Evolutionary conservation across 441 rosid species (phyloP).

Genomic region (Sinapis alba): DNA sequence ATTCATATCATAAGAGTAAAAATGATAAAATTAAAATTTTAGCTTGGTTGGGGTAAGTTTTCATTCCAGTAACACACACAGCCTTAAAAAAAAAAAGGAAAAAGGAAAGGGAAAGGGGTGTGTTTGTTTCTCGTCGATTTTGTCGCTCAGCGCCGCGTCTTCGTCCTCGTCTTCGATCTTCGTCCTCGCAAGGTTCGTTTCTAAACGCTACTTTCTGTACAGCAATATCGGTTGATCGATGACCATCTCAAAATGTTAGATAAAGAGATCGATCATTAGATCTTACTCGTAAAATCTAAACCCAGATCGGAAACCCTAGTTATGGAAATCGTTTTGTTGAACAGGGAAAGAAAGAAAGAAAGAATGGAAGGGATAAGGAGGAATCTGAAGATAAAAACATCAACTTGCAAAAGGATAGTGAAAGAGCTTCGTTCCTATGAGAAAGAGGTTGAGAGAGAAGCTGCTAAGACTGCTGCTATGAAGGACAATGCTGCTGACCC

Average conservation of each 20-base stretch:
- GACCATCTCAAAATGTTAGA: too few relatives aligned
- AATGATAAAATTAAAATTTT: too few relatives aligned
- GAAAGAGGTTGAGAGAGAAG: slow-evolving; percentile 92
- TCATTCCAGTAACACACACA: too few relatives aligned
- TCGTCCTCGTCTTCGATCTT: background rate
- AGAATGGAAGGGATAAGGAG: slow-evolving; percentile 68
- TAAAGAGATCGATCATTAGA: too few relatives aligned
- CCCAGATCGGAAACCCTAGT: too few relatives aligned
- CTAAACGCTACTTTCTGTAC: background rate
- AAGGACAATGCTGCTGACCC: slow-evolving; percentile 91
- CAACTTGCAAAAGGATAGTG: slow-evolving; percentile 73
- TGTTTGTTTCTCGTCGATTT: background rate
- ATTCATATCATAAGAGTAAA: too few relatives aligned
- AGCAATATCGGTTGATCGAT: too few relatives aligned
- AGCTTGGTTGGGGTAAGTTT: too few relatives aligned
- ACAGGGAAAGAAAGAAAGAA: background rate
- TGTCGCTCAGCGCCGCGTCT: background rate
- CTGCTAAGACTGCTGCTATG: slow-evolving; percentile 83
- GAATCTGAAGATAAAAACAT: slow-evolving; percentile 77
- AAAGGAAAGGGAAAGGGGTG: background rate
- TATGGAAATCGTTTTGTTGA: too few relatives aligned
- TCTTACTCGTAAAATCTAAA: too few relatives aligned
- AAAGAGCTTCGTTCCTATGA: slow-evolving; percentile 90
- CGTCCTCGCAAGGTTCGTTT: background rate
- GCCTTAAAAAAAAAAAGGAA: background rate